These are phyloP conservation scores for Ceratobasidium theobromae DNA, from an alignment of 1,284 basidiomycete genomes.

Conservation along the genomic window DNA sequence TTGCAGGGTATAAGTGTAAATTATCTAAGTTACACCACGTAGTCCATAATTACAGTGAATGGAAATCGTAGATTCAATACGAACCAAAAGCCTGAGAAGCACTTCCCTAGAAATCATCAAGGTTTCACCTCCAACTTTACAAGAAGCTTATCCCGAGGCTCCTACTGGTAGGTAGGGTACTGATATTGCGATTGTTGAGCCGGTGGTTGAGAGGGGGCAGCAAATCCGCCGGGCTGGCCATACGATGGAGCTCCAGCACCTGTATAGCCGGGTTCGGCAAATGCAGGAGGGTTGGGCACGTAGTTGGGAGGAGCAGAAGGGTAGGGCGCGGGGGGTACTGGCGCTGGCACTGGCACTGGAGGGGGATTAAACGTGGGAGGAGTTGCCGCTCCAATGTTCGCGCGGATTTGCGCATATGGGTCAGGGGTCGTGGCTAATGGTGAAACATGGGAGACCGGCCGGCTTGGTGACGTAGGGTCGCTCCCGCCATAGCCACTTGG, in stretches of 20 bases:
- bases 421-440: slow-evolving; percentile 56
- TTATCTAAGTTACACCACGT: slow-evolving; percentile 13
- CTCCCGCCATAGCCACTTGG: slow-evolving; percentile 61
- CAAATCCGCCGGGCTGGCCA: slow-evolving; percentile 22
- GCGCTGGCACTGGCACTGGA: not conserved
- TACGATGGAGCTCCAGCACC: slow-evolving; percentile 8
- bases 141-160: not conserved
- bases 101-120: not conserved
- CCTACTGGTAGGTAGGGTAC: slow-evolving; percentile 30
- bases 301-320: slow-evolving; percentile 10
- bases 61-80: slow-evolving; percentile 16
- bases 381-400: slow-evolving; percentile 46
- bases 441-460: slow-evolving; percentile 55
- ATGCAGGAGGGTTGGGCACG: slow-evolving; percentile 7
- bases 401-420: slow-evolving; percentile 73
- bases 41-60: slow-evolving; percentile 18
- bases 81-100: slow-evolving; percentile 13
- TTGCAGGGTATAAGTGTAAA: slow-evolving; percentile 22
- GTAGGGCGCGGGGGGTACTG: slow-evolving; percentile 5
- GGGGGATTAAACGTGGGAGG: not conserved
- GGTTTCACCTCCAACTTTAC: not conserved
- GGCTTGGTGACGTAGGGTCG: slow-evolving; percentile 51
- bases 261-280: not conserved
- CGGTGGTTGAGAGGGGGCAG: not conserved
- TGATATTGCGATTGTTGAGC: slow-evolving; percentile 7